Evolutionary conservation across 2,329 filamentous ascomycete species (phyloP).

Genomic region (Harringtonia lauricola): DNA sequence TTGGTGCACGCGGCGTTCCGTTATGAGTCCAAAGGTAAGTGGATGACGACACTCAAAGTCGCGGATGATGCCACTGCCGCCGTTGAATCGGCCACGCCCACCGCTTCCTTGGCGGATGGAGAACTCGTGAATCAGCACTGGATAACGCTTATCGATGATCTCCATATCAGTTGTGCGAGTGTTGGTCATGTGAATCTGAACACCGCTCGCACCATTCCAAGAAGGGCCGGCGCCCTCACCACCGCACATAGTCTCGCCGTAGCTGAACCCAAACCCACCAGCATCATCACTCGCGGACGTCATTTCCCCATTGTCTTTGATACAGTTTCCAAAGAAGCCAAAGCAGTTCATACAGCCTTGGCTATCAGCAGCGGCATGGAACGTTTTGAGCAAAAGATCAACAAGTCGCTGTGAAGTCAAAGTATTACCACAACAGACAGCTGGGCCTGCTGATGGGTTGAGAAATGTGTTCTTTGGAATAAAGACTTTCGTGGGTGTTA

Average conservation of each 20-base stretch:
- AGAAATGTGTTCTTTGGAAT: constrained; percentile 65
- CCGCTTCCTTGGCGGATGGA: constrained; percentile 50
- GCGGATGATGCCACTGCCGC: constrained; percentile 63
- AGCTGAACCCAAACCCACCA: constrained; percentile 54
- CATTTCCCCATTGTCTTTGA: constrained; percentile 23
- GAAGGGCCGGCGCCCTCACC: constrained; percentile 61
- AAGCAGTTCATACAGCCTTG: constrained; percentile 79
- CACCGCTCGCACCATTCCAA: constrained; percentile 64
- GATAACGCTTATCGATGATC: constrained; percentile 66
- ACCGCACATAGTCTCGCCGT: constrained; percentile 77
- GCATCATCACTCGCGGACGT: constrained; percentile 16
- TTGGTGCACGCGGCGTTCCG: constrained; percentile 61
- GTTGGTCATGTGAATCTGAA: constrained; percentile 82
- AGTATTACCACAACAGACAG: constrained; percentile 74
- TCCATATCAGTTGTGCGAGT: constrained; percentile 73
- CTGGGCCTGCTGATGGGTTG: constrained; percentile 62
- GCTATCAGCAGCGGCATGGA: constrained; percentile 64
- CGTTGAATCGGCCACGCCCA: constrained; percentile 52
- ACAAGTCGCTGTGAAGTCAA: constrained; percentile 73
- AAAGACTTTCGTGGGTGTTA: constrained; percentile 61
- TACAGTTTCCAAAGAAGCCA: constrained; percentile 69
- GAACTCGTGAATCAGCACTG: constrained; percentile 61
- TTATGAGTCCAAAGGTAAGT: constrained; percentile 67
- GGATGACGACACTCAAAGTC: constrained; percentile 75
- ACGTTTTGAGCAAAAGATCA: constrained; percentile 70